A percentile compares a stretch with the other conserved stretches of the same genome.
Conservation (phyloP, 768 basidiomycete genomes). For the Omphalotus guepiniiformis region DNA sequence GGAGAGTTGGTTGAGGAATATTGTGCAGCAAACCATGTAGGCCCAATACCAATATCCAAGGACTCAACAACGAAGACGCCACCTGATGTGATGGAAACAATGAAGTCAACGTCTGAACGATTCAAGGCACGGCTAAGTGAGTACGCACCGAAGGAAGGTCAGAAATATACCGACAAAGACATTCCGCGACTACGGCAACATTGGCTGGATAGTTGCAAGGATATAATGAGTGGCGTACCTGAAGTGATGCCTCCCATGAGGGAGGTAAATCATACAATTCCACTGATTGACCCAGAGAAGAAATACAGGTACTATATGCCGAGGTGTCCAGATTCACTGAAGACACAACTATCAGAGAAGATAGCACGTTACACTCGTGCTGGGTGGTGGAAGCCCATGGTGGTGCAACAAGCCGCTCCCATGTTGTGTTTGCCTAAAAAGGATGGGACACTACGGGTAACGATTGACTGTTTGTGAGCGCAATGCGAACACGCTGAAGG, state of each 20-base stretch:
- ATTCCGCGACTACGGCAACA: neutral
- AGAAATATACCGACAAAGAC: neutral
- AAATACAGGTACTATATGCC: conserved; percentile 19
- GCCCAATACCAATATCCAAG: neutral
- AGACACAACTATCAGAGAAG: conserved; percentile 8
- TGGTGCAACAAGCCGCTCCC: conserved; percentile 16
- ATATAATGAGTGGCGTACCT: conserved; percentile 15
- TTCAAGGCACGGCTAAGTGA: neutral
- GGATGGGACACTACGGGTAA: conserved; percentile 15
- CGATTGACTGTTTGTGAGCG: conserved; percentile 15
- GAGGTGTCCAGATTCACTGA: conserved; percentile 23
- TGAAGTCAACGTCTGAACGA: neutral
- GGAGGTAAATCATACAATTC: conserved; percentile 29
- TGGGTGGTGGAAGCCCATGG: conserved; percentile 12
- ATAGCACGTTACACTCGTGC: neutral
- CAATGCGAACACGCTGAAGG: conserved; percentile 24
- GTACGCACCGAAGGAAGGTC: neutral
- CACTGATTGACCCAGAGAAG: conserved; percentile 20
- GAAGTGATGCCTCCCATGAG: conserved; percentile 21
- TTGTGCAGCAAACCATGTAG: too few species aligned
- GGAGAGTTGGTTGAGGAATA: conserved; percentile 2
- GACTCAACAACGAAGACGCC: neutral
- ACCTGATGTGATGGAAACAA: neutral
- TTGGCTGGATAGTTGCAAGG: conserved; percentile 11
- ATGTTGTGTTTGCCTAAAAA: conserved; percentile 24